These are phyloP conservation scores for Blepharisma japonicum DNA, from an alignment of 73 alveolate genomes.

Conservation along the genomic window DNA sequence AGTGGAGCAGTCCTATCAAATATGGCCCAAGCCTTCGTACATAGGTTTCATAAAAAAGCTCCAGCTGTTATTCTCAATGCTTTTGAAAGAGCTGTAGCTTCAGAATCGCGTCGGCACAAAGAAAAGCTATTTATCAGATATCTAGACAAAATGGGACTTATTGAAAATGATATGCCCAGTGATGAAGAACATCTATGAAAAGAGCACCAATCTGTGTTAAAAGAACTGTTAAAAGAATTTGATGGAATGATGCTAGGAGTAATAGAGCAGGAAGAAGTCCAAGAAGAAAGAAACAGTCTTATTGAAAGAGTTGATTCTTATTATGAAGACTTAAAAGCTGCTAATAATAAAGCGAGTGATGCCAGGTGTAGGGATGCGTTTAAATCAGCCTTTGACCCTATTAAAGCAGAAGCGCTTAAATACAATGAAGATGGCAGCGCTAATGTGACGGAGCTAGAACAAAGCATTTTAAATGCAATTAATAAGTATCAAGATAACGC, in stretches of 20 bases:
- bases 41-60: not conserved
- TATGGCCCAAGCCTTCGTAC: not conserved
- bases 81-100: conserved; percentile 14
- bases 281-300: not conserved
- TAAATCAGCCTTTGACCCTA: not conserved
- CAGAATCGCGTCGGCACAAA: not conserved
- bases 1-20: not conserved
- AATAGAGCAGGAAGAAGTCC: not conserved
- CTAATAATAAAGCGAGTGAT: not conserved
- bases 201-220: not conserved
- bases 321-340: not conserved
- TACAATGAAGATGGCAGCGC: not conserved
- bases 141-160: not conserved
- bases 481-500: not conserved
- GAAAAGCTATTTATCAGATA: not conserved
- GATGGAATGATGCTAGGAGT: not conserved
- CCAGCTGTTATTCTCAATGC: not conserved
- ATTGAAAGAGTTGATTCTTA: not conserved
- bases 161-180: not conserved
- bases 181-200: not conserved
- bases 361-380: not conserved
- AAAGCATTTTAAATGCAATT: not conserved
- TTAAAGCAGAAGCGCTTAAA: not conserved
- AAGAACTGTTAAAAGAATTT: not conserved
- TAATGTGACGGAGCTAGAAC: not conserved